These are phyloP conservation scores for Lonicera japonica DNA, from an alignment of 129 eudicot species.

Conservation along the genomic window DNA sequence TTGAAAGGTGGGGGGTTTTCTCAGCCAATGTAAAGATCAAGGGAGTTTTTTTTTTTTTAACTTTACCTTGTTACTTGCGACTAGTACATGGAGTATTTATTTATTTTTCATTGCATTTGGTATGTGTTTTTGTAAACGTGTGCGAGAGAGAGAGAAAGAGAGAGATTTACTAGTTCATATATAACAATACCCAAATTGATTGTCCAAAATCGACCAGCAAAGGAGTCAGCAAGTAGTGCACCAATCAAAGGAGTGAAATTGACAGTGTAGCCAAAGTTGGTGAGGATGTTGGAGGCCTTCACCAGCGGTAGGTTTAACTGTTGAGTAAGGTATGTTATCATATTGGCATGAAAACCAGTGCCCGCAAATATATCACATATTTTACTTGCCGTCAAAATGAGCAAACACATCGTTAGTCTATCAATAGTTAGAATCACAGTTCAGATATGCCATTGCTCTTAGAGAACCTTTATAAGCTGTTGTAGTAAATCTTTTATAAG, in stretches of 20 bases:
- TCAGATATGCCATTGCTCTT: too few species aligned
- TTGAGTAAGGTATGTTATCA: constrained; percentile 81
- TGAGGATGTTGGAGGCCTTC: constrained; percentile 77
- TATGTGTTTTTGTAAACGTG: neutral
- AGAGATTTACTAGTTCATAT: constrained; percentile 66
- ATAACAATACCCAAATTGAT: constrained; percentile 56
- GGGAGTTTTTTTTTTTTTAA: too few species aligned
- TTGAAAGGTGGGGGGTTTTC: too few species aligned
- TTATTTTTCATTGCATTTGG: neutral
- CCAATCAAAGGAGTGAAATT: constrained; percentile 74
- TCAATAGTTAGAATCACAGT: neutral
- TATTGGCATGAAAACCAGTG: constrained; percentile 80
- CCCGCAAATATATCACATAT: constrained; percentile 81
- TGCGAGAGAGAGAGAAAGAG: neutral
- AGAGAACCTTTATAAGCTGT: too few species aligned
- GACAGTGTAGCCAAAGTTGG: constrained; percentile 69
- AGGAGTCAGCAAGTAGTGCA: constrained; percentile 77
- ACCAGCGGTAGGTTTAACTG: constrained; percentile 79
- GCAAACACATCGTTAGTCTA: neutral
- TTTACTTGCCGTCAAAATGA: constrained; percentile 56
- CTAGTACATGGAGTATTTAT: too few species aligned
- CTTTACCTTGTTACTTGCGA: too few species aligned
- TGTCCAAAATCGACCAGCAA: constrained; percentile 80
- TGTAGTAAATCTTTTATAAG: too few species aligned
- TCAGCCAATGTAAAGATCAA: too few species aligned